Conservation (phyloP, 2,329 filamentous ascomycete genomes). For the Colletotrichum caudatum region DNA sequence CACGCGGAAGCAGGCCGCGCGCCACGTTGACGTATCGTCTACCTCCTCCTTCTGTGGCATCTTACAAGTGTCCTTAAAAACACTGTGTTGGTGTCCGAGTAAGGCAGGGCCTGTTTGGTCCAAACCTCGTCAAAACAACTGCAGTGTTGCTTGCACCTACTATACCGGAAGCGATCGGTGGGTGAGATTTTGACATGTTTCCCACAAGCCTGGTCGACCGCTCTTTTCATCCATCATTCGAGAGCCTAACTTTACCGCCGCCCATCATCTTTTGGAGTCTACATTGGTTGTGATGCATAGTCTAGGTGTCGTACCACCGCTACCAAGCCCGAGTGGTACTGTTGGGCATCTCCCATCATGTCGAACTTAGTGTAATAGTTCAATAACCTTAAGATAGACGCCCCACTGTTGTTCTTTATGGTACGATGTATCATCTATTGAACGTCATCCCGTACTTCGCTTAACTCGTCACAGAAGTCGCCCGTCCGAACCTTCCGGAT, state of each 20-base stretch:
- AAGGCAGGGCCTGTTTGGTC: background rate
- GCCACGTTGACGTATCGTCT: background rate
- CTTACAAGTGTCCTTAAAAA: background rate
- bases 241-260: background rate
- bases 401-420: slow-evolving; percentile 19
- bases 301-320: background rate
- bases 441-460: slow-evolving; percentile 27
- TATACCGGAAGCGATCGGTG: background rate
- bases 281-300: background rate
- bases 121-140: background rate
- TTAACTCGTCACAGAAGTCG: slow-evolving; percentile 3
- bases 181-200: slow-evolving; percentile 3
- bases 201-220: background rate
- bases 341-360: background rate
- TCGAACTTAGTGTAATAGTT: background rate
- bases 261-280: slow-evolving; percentile 13
- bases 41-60: background rate
- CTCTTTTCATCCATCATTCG: background rate
- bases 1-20: background rate
- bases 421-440: background rate
- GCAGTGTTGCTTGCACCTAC: background rate
- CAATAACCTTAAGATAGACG: background rate
- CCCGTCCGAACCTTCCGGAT: slow-evolving; percentile 34
- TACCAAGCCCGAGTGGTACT: background rate
- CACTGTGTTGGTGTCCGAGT: background rate